A percentile compares a stretch with the other conserved stretches of the same genome.
These are phyloP conservation scores for Phytomonas sp. DNA, from an alignment of 208 protist species.

Conservation along the genomic window DNA sequence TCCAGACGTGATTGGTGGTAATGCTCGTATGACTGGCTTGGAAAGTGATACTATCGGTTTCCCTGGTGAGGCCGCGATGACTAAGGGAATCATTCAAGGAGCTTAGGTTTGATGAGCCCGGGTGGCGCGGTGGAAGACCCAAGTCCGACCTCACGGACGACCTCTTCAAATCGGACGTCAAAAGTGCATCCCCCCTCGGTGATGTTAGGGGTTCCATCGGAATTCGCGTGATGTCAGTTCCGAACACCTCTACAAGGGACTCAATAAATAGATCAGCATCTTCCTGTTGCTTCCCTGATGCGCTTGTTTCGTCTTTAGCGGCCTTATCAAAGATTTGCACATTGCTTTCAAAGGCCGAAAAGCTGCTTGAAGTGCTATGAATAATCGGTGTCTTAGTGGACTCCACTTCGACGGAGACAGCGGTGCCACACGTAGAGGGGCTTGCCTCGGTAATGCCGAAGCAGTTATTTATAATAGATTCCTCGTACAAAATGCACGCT, in stretches of 20 bases:
- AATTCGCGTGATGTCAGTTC: not conserved
- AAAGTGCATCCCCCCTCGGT: not conserved
- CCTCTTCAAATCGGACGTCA: not conserved
- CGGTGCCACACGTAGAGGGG: slow-evolving; percentile 10
- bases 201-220: not conserved
- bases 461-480: slow-evolving; percentile 47
- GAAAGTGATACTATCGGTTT: not conserved
- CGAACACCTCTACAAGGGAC: not conserved
- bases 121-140: slow-evolving; percentile 6
- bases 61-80: not conserved
- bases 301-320: not conserved
- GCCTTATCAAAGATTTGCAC: not conserved
- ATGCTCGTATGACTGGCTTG: not conserved
- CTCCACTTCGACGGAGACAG: slow-evolving; percentile 14
- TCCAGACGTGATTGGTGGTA: not conserved
- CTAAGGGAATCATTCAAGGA: not conserved
- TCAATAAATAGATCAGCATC: not conserved
- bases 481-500: slow-evolving; percentile 54
- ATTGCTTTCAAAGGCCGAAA: not conserved
- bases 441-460: slow-evolving; percentile 49
- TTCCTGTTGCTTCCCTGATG: not conserved
- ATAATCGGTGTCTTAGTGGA: slow-evolving; percentile 14
- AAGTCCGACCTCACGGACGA: not conserved
- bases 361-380: not conserved
- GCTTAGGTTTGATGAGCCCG: not conserved